Conservation (phyloP, 805 yeast genomes). For the Cyberlindnera meyerae region DNA sequence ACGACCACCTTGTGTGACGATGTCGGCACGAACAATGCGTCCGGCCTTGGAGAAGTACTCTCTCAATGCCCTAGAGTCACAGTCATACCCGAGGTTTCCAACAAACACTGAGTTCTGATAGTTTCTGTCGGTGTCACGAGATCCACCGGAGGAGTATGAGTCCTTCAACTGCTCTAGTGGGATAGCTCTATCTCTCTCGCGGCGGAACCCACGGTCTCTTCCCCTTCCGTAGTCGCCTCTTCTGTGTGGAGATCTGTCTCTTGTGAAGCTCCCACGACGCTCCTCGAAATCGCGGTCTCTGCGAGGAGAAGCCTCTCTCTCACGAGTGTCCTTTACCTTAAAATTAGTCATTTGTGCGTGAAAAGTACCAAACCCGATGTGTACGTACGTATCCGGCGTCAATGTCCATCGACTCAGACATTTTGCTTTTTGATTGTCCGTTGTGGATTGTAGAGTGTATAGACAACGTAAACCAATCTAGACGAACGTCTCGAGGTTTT, state of each 20-base stretch:
- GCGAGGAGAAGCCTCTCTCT: slow-evolving; percentile 28
- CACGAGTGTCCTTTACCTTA: slow-evolving; percentile 24
- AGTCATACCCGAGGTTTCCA: slow-evolving; percentile 67
- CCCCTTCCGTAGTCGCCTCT: slow-evolving; percentile 25
- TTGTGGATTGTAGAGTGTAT: no score
- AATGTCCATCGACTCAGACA: slow-evolving; percentile 58
- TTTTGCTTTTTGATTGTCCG: slow-evolving; percentile 18
- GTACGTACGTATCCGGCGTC: slow-evolving; percentile 30
- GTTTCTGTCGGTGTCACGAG: slow-evolving; percentile 46
- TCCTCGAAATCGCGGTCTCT: slow-evolving; percentile 23
- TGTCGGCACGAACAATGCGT: slow-evolving; percentile 73
- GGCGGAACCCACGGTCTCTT: slow-evolving; percentile 3
- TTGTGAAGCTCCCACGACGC: slow-evolving; percentile 7
- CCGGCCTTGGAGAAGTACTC: slow-evolving; percentile 58
- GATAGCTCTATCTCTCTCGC: not conserved
- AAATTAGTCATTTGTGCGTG: not conserved
- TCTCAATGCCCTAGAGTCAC: slow-evolving; percentile 54
- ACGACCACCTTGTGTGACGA: slow-evolving; percentile 71
- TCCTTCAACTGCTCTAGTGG: slow-evolving; percentile 29
- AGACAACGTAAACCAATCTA: no score
- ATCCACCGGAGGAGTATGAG: slow-evolving; percentile 19
- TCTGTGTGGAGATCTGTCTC: not conserved
- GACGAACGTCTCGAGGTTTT: not conserved
- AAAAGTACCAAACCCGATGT: not conserved
- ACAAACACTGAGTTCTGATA: slow-evolving; percentile 66